Base-by-base conservation (phyloP, 2,329 filamentous ascomycete genomes). In the Aspergillus calidoustus region DNA sequence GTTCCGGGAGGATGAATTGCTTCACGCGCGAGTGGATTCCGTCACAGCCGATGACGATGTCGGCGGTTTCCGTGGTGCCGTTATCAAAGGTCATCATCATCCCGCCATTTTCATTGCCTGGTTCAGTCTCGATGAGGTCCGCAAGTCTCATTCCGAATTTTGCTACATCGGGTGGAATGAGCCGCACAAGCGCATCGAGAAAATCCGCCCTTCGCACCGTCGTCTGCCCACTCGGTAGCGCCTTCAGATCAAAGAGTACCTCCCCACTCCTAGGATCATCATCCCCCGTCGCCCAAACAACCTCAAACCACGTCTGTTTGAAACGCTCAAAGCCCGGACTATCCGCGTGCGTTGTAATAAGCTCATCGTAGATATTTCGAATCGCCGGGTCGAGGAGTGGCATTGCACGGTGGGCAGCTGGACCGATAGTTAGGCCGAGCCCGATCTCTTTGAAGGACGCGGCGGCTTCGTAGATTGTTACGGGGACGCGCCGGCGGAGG, bases 401-500 rank as follows among this genome's bases (percentile, higher is more conserved):
- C 80, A 89, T 83, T 3, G 86, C 83, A 23, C 81, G 81, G 31
- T 81, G 77, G 3, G 84, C 82, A 64, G 87, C 87, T 41, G 84
- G 82, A 1, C 83, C 83, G 51, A 88, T 82, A 2, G 81, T 80
- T 1, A 88, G 79, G 6, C 85, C 87, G 2, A 85, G 84, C 2
- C 86, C 86, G 31, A 88, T 84, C 68, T 88, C 86, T 38, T 79
- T 79, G 63, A 88, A 88, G 13, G 75, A 74, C 0, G 76, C 58
- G 0, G 85, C 84, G 11, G 83, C 79, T 72, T 89, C 86, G 68
- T 86, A 89, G 63, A 89, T 80, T 25, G 78, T 78, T 43, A 85
- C 75, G 2, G 76, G 72, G 41, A 87, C 68, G 43, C 77, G 70
- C 60, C 80, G 77, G 59, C 80, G 72, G 59, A 74, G 69, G 30